These are phyloP conservation scores for Pythium rhizo-oryzae DNA, from an alignment of 352 stramenopile genomes.

Conservation along the genomic window DNA sequence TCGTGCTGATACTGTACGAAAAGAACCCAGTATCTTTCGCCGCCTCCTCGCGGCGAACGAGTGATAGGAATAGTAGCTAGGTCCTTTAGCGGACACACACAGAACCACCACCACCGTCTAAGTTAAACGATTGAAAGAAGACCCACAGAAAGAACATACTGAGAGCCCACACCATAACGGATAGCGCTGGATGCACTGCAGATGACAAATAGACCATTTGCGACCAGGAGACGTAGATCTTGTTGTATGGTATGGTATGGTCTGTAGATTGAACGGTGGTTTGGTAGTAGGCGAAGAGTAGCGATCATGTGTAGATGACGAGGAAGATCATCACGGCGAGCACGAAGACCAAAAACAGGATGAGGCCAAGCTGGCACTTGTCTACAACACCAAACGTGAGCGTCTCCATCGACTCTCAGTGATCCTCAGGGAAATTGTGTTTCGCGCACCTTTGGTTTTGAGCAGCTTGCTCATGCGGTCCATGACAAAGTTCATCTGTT, in stretches of 20 bases:
- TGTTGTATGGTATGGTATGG: neutral
- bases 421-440: too few species aligned
- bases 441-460: conserved; percentile 72
- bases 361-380: conserved; percentile 77
- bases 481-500: conserved; percentile 88
- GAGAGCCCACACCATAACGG: neutral
- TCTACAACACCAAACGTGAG: conserved; percentile 32
- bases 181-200: neutral
- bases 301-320: conserved; percentile 78
- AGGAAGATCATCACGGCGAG: conserved; percentile 80
- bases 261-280: conserved; percentile 3
- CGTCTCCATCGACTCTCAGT: neutral
- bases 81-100: conserved; percentile 8
- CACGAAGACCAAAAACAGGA: conserved; percentile 69
- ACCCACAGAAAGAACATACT: conserved; percentile 9
- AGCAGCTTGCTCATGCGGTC: conserved; percentile 70
- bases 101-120: conserved; percentile 4
- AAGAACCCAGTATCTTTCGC: neutral
- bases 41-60: neutral
- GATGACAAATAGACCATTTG: conserved; percentile 23
- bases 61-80: conserved; percentile 9
- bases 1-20: conserved; percentile 17
- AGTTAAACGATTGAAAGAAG: conserved; percentile 23
- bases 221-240: neutral
- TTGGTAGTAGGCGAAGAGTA: neutral